phyloP scores from a whole-genome alignment of 306 rosid genomes.

The Cajanus cajan region DNA sequence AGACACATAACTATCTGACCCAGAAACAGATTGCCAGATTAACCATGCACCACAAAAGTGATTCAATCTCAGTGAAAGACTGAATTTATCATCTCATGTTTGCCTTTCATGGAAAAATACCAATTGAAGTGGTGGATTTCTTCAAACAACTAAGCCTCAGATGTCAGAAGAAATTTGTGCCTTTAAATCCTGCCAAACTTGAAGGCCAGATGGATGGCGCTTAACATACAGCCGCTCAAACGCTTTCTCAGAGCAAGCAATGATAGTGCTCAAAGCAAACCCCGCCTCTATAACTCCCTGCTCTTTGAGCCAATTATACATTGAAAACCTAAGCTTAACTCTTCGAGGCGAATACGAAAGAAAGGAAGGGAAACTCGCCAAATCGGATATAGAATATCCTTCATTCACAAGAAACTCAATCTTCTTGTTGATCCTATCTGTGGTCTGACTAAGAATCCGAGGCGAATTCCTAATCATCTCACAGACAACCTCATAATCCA shows the following conservation, averaged over 20 bases:
- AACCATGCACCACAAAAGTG: neutral
- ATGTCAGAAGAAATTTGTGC: constrained; percentile 35
- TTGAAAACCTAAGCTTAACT: constrained; percentile 57
- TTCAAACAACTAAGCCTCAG: constrained; percentile 7
- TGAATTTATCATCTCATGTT: neutral
- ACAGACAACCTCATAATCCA: constrained; percentile 48
- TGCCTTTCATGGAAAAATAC: neutral
- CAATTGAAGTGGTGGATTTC: neutral
- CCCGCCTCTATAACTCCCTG: constrained; percentile 39
- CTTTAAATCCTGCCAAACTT: constrained; percentile 65
- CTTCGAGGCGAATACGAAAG: constrained; percentile 49
- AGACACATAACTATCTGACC: constrained; percentile 6
- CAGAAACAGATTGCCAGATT: neutral
- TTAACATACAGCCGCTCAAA: constrained; percentile 49
- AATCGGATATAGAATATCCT: constrained; percentile 62
- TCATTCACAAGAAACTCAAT: constrained; percentile 54
- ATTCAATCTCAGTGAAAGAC: neutral
- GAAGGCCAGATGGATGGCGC: constrained; percentile 65
- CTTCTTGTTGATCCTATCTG: constrained; percentile 49
- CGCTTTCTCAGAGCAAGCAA: constrained; percentile 48
- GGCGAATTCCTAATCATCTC: constrained; percentile 56
- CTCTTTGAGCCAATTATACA: constrained; percentile 73
- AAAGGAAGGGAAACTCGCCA: constrained; percentile 58
- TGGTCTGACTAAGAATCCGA: constrained; percentile 66
- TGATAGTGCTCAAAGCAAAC: constrained; percentile 64